A percentile compares a stretch with the other conserved stretches of the same genome.
Conservation (phyloP, 2,329 filamentous ascomycete genomes). For the Didymella segeticola region DNA sequence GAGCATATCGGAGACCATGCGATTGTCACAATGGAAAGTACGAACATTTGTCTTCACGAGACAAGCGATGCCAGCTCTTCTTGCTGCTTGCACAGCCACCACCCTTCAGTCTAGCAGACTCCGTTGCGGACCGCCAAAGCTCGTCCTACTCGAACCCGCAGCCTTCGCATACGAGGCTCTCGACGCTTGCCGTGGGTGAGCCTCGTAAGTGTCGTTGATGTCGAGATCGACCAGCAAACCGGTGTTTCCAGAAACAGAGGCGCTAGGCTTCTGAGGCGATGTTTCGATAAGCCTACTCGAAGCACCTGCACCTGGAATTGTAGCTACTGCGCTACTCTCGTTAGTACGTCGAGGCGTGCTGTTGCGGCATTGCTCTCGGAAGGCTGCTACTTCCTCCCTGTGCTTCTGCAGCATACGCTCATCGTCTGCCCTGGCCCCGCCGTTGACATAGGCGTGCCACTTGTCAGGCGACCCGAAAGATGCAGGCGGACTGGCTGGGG, state of each 20-base stretch:
- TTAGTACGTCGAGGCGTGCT: background rate
- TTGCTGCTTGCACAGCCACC: background rate
- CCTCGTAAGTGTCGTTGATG: background rate
- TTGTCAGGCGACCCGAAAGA: slow-evolving; percentile 1
- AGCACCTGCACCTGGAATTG: background rate
- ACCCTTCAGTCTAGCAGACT: slow-evolving; percentile 25
- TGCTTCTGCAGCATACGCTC: slow-evolving; percentile 19
- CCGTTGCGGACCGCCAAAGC: background rate
- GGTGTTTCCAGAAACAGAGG: slow-evolving; percentile 15
- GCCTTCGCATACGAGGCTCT: slow-evolving; percentile 6
- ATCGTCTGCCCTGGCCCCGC: slow-evolving; percentile 31
- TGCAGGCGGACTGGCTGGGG: background rate
- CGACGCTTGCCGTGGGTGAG: background rate
- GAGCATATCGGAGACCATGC: too few species aligned
- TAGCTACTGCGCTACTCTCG: background rate
- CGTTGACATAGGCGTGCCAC: slow-evolving; percentile 30
- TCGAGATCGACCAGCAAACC: slow-evolving; percentile 31
- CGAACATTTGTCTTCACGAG: background rate
- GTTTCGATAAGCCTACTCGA: slow-evolving; percentile 24
- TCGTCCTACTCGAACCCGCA: background rate
- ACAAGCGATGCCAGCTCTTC: background rate
- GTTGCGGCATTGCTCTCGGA: slow-evolving; percentile 10
- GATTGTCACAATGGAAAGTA: background rate
- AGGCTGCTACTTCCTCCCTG: slow-evolving; percentile 22
- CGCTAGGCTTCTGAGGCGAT: slow-evolving; percentile 19